Base-by-base conservation (phyloP, 2,329 filamentous ascomycete genomes). In the Calonectria pseudoturangicola region DNA sequence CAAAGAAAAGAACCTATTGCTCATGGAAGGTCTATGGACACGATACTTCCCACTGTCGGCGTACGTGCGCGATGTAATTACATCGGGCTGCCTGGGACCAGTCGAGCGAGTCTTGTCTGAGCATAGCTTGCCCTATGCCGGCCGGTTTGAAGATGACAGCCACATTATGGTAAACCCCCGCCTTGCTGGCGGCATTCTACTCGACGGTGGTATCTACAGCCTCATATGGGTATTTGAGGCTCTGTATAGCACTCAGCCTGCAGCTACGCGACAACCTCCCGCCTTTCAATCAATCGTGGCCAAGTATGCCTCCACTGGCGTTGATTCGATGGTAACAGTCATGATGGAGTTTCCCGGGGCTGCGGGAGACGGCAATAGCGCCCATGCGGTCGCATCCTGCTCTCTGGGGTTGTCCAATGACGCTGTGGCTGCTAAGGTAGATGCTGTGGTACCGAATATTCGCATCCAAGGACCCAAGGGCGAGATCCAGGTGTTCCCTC, bases 31-130 rank as follows among this genome's bases (percentile, higher is more conserved):
- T n/a, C 16, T 45, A n/a, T 45, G 41, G 41, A 45, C 41, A n/a
- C 41, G 41, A 5, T 45, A 45, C 8, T 45, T 45, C 16, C 41
- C 41, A 45, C 41, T 45, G 15, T 45, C 41, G 3, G 41, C 41
- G 2, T 45, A 45, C 16, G 41, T 45, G 16, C 41, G 41, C n/a
- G 43, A 47, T 8, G 18, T 47, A 9, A 47, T 47, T 47, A 47
- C 43, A 2, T 47, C 43, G n/a, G 43, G 43, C 10, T 21, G 18
- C 43, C 88, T 91, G 72, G 91, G 91, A 3, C 86, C 87, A n/a
- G 89, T 93, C 51, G 90, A 90, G 76, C 89, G 91, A 66, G 89
- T 89, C 27, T 81, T 88, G 69, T 50, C 60, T 0, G 63, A 63
- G 15, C 30, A 71, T 25, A 71, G 70, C 28, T 12, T 71, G 7